These are phyloP conservation scores for Leptographium procerum DNA, from an alignment of 2,329 filamentous ascomycete species.

Conservation along the genomic window DNA sequence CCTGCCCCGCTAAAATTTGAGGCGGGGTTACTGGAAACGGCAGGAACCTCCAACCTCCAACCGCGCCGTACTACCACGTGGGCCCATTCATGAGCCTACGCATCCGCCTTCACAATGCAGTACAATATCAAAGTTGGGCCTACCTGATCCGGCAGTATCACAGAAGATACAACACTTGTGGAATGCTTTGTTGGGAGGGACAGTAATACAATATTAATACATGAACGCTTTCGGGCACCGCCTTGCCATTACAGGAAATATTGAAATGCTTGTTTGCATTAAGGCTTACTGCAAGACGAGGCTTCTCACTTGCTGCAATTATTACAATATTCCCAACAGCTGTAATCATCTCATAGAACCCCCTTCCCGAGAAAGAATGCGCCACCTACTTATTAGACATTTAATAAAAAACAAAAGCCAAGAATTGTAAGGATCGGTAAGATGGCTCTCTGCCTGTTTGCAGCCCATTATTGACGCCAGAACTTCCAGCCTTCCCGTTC, in stretches of 20 bases:
- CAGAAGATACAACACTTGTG: too few species aligned
- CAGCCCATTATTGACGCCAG: conserved; percentile 35
- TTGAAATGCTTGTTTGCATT: background rate
- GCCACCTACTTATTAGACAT: background rate
- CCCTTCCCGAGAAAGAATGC: background rate
- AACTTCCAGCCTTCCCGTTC: conserved; percentile 78
- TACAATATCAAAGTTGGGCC: background rate
- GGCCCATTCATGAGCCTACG: background rate
- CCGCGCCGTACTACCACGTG: background rate
- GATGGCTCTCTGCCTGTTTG: background rate
- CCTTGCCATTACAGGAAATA: background rate
- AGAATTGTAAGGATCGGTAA: background rate
- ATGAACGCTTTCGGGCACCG: too few species aligned
- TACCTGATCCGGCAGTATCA: background rate
- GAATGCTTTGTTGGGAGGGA: too few species aligned
- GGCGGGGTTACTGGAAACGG: background rate
- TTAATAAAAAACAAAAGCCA: background rate
- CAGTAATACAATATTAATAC: background rate
- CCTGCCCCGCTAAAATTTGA: conserved; percentile 3
- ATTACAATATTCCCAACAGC: background rate
- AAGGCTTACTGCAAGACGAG: background rate
- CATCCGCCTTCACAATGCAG: background rate
- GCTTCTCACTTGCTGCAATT: background rate
- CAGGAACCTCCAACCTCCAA: background rate
- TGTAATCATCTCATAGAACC: background rate